Evolutionary conservation across 208 protist genomes (phyloP).

Genomic region (Blechomonas ayalai): DNA sequence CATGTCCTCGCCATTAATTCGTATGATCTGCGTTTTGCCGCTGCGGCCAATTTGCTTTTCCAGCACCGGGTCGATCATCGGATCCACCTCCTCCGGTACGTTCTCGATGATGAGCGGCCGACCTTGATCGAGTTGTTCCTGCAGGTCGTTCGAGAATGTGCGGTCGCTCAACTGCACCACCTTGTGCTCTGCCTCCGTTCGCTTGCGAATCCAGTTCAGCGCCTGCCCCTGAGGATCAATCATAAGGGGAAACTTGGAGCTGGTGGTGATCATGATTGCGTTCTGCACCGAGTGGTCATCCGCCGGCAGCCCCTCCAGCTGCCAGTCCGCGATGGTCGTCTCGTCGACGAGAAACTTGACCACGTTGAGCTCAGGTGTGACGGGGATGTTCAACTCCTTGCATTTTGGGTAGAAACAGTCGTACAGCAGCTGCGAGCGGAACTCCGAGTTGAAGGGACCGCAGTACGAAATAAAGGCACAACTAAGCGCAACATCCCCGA

Average conservation of each 20-base stretch:
- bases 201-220: constrained; percentile 93
- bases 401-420: constrained; percentile 91
- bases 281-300: constrained; percentile 99
- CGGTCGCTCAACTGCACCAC: constrained; percentile 92
- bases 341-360: constrained; percentile 96
- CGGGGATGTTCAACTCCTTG: constrained; percentile 86
- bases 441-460: constrained; percentile 98
- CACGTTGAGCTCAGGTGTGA: constrained; percentile 92
- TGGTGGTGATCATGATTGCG: constrained; percentile 97
- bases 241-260: constrained; percentile 95
- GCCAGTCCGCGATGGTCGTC: constrained; percentile 96
- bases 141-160: constrained; percentile 90
- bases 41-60: constrained; percentile 92
- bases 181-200: constrained; percentile 76
- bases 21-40: constrained; percentile 84
- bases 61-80: constrained; percentile 97
- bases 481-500: constrained; percentile 96
- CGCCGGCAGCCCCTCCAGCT: constrained; percentile 96
- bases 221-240: constrained; percentile 98
- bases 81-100: constrained; percentile 96
- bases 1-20: constrained; percentile 91
- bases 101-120: constrained; percentile 95
- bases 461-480: constrained; percentile 98
- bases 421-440: constrained; percentile 91
- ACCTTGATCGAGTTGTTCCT: constrained; percentile 91